phyloP scores from a whole-genome alignment of 805 yeast genomes.

The Maudiozyma pseudohumilis region DNA sequence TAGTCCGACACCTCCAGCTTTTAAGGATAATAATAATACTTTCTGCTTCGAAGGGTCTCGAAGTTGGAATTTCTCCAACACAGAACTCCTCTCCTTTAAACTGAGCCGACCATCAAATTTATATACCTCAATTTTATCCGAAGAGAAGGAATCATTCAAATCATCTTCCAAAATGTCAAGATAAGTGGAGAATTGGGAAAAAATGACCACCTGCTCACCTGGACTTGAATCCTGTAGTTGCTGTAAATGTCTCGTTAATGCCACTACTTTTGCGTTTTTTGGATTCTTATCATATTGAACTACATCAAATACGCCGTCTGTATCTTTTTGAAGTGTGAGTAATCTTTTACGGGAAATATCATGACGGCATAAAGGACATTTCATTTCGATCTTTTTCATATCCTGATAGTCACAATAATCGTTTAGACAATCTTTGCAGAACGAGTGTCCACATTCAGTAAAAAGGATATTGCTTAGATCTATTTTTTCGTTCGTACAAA shows the following conservation, averaged over 20 bases:
- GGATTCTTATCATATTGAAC: conserved; percentile 24
- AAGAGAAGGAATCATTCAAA: conserved; percentile 38
- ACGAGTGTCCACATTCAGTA: conserved; percentile 73
- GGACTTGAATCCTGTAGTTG: conserved; percentile 44
- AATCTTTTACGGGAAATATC: conserved; percentile 41
- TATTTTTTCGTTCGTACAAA: conserved; percentile 67
- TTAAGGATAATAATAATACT: conserved; percentile 61
- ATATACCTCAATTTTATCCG: conserved; percentile 30
- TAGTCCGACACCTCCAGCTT: conserved; percentile 92
- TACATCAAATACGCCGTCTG: conserved; percentile 10
- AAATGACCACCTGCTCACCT: conserved; percentile 71
- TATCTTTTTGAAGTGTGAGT: conserved; percentile 26
- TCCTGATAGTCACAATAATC: conserved; percentile 67
- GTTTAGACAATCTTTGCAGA: conserved; percentile 61
- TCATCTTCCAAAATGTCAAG: conserved; percentile 65
- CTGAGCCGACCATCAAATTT: conserved; percentile 79
- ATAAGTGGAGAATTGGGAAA: conserved; percentile 82
- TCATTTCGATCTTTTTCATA: conserved; percentile 33
- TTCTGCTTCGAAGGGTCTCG: conserved; percentile 29
- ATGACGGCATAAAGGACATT: conserved; percentile 73
- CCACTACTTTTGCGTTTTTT: conserved; percentile 64
- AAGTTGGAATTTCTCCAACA: conserved; percentile 45
- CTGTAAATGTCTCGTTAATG: conserved; percentile 51
- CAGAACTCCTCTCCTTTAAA: conserved; percentile 51
- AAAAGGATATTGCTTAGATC: conserved; percentile 44